These are phyloP conservation scores for Septoria linicola DNA, from an alignment of 2,329 filamentous ascomycete genomes.

Conservation along the genomic window DNA sequence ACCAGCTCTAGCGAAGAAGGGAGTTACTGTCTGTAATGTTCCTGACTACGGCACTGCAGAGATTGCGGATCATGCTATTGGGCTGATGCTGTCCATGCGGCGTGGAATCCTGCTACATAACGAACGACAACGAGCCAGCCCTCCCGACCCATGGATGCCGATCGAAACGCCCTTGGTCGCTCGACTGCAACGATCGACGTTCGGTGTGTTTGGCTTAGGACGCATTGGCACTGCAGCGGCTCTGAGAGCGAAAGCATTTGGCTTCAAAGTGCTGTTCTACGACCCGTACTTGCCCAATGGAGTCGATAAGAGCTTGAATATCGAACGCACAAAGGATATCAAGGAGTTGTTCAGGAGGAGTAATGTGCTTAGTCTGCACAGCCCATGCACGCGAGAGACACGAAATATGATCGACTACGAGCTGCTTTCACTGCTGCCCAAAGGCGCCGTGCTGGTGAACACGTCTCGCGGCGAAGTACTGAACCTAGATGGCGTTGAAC, in stretches of 20 bases:
- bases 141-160: constrained; percentile 34
- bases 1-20: constrained; percentile 27
- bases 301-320: constrained; percentile 35
- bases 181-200: constrained; percentile 30
- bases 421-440: constrained; percentile 33
- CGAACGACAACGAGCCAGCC: constrained; percentile 33
- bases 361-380: constrained; percentile 67
- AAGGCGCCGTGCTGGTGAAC: constrained; percentile 35
- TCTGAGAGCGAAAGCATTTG: constrained; percentile 36
- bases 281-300: constrained; percentile 37
- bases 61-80: constrained; percentile 37
- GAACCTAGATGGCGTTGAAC: constrained; percentile 34
- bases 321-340: constrained; percentile 35
- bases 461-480: constrained; percentile 37
- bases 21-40: constrained; percentile 35
- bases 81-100: constrained; percentile 32
- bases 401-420: constrained; percentile 32
- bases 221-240: constrained; percentile 36
- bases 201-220: constrained; percentile 35
- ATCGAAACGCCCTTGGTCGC: constrained; percentile 34
- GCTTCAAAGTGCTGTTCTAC: constrained; percentile 36
- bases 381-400: constrained; percentile 70
- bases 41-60: constrained; percentile 38
- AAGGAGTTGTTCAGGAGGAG: constrained; percentile 42
- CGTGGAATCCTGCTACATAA: constrained; percentile 36